Evolutionary conservation across 1,139 yeast species (phyloP).

Genomic region (Sugiyamaella sp.): DNA sequence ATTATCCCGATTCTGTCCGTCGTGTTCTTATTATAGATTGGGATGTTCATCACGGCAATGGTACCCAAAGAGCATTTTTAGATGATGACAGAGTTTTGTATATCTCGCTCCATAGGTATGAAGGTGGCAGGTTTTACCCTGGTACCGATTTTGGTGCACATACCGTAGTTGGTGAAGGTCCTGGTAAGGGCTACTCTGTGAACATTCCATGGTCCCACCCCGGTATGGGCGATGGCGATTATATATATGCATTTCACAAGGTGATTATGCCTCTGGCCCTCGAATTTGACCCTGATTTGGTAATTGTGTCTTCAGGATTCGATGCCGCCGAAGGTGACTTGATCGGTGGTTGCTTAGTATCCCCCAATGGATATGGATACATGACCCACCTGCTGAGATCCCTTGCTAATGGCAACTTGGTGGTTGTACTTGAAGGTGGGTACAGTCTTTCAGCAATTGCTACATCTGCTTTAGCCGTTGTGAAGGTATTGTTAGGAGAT

Average conservation of each 20-base stretch:
- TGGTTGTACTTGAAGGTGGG: conserved; percentile 95
- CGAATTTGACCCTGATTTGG: conserved; percentile 91
- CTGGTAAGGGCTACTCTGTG: conserved; percentile 82
- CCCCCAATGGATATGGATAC: conserved; percentile 95
- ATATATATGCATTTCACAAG: conserved; percentile 85
- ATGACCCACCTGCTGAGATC: conserved; percentile 93
- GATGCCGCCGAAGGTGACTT: conserved; percentile 99
- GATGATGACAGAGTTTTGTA: conserved; percentile 90
- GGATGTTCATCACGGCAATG: conserved; percentile 99
- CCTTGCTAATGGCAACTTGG: conserved; percentile 82
- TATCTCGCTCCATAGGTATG: conserved; percentile 89
- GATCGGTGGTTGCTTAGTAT: conserved; percentile 95
- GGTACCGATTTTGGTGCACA: conserved; percentile 84
- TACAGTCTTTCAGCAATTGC: conserved; percentile 91
- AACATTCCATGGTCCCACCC: conserved; percentile 95
- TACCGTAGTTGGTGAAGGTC: conserved; percentile 79
- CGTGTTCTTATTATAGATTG: conserved; percentile 87
- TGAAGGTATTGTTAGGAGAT: conserved; percentile 90
- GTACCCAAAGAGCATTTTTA: conserved; percentile 90
- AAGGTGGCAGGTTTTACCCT: conserved; percentile 90
- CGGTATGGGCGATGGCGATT: conserved; percentile 96
- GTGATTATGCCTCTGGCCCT: conserved; percentile 87
- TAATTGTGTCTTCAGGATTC: conserved; percentile 91
- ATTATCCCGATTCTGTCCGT: conserved; percentile 86
- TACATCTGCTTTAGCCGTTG: conserved; percentile 86